Conservation (phyloP, 257 asterid genomes). For the Rehmannia glutinosa region DNA sequence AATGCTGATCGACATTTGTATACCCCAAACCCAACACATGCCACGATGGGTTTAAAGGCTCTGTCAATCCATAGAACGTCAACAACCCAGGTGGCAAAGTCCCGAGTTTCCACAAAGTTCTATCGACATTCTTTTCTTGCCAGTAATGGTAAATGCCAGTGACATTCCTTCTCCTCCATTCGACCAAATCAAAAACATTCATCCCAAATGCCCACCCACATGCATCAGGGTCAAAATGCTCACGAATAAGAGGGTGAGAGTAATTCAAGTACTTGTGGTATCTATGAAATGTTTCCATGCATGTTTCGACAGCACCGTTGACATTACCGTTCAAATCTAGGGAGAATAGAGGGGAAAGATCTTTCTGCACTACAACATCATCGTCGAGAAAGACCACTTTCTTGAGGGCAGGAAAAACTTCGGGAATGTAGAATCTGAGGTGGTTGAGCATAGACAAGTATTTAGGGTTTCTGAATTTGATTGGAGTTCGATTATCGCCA, state of each 20-base stretch:
- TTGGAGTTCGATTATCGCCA: conserved; percentile 50
- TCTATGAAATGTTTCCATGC: conserved; percentile 65
- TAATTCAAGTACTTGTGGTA: conserved; percentile 63
- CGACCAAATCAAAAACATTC: conserved; percentile 59
- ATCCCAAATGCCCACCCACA: conserved; percentile 74
- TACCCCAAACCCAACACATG: conserved; percentile 67
- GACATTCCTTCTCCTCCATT: conserved; percentile 56
- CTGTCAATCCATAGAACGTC: conserved; percentile 60
- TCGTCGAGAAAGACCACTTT: conserved; percentile 60
- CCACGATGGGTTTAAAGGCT: conserved; percentile 56
- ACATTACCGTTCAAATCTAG: conserved; percentile 53
- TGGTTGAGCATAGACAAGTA: conserved; percentile 67
- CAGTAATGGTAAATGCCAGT: conserved; percentile 63
- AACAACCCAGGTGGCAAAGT: conserved; percentile 63
- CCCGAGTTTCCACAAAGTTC: conserved; percentile 67
- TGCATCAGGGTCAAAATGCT: conserved; percentile 64
- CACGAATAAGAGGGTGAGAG: conserved; percentile 65
- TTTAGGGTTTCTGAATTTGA: conserved; percentile 65
- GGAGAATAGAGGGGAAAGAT: conserved; percentile 43
- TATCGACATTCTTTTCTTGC: conserved; percentile 61
- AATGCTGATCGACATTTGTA: conserved; percentile 43
- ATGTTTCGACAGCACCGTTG: conserved; percentile 64
- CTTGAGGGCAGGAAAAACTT: conserved; percentile 50
- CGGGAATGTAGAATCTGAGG: conserved; percentile 65
- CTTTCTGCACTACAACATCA: conserved; percentile 63